A percentile compares a stretch with the other conserved stretches of the same genome.
These are phyloP conservation scores for Talaromyces sp. DNA, from an alignment of 2,329 filamentous ascomycete species.

Conservation along the genomic window DNA sequence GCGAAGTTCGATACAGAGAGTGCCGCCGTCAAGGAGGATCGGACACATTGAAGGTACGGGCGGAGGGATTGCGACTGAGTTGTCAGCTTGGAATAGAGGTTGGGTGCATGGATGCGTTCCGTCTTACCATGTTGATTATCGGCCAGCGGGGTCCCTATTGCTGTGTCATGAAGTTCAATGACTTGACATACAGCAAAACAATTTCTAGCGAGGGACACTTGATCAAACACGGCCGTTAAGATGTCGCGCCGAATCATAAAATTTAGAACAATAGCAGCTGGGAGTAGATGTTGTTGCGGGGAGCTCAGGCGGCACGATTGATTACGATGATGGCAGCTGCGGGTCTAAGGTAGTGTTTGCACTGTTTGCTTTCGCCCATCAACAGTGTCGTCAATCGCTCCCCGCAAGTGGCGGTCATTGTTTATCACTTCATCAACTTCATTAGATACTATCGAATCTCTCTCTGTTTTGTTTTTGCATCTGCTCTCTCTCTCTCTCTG, in stretches of 20 bases:
- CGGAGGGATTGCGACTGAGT: constrained; percentile 87
- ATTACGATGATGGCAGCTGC: constrained; percentile 3
- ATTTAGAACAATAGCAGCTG: not conserved
- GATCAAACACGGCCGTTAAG: not conserved
- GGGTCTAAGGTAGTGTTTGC: constrained; percentile 25
- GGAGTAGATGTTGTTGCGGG: constrained; percentile 12
- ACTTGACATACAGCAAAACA: not conserved
- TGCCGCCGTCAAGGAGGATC: constrained; percentile 87
- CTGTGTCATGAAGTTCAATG: not conserved
- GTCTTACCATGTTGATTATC: constrained; percentile 14
- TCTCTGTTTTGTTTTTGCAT: not conserved
- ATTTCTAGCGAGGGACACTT: not conserved
- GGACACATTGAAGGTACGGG: constrained; percentile 93
- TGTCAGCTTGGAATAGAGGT: constrained; percentile 3
- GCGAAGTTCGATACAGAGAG: constrained; percentile 95
- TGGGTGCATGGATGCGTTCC: not conserved
- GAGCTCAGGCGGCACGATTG: constrained; percentile 15
- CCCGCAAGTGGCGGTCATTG: constrained; percentile 17
- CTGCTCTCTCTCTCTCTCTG: not conserved
- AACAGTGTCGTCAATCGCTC: constrained; percentile 11
- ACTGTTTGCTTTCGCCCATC: constrained; percentile 28
- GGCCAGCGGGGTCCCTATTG: not conserved
- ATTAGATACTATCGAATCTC: not conserved
- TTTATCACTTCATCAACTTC: constrained; percentile 15
- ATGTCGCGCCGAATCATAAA: not conserved